Conservation (phyloP, 768 basidiomycete species). For the Chalciporus sphaerocephalus region DNA sequence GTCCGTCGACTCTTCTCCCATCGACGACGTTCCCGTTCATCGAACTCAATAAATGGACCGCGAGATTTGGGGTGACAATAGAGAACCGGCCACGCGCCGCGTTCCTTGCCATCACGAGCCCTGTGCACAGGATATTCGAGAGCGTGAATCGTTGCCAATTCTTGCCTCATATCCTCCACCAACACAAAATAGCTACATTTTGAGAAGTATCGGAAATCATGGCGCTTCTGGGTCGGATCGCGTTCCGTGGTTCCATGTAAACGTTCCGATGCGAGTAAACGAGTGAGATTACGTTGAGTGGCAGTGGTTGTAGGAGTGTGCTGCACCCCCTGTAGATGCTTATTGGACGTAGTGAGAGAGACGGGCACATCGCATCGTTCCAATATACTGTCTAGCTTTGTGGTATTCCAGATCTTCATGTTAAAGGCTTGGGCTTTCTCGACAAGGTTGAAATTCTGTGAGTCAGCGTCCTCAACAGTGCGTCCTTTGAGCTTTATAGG, state of each 20-base stretch:
- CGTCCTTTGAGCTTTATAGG: constrained; percentile 59
- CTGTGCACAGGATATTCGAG: constrained; percentile 71
- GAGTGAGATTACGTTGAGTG: constrained; percentile 50
- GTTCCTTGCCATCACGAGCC: constrained; percentile 48
- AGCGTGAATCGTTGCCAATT: constrained; percentile 78
- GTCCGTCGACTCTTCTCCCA: constrained; percentile 54
- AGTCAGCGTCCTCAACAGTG: constrained; percentile 28
- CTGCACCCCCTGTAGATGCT: constrained; percentile 28
- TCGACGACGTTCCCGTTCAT: constrained; percentile 65
- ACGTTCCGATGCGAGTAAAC: constrained; percentile 74
- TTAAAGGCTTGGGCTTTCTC: constrained; percentile 63
- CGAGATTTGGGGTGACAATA: constrained; percentile 71
- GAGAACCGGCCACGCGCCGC: constrained; percentile 77
- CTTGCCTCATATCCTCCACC: constrained; percentile 84
- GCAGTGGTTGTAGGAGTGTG: constrained; percentile 28
- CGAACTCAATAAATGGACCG: constrained; percentile 72
- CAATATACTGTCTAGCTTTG: constrained; percentile 68
- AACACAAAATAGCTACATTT: constrained; percentile 74
- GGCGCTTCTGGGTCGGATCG: constrained; percentile 82
- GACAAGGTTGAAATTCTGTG: constrained; percentile 46
- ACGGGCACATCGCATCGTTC: constrained; percentile 54
- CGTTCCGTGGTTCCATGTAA: constrained; percentile 84
- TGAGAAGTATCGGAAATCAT: constrained; percentile 85
- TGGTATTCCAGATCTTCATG: constrained; percentile 84
- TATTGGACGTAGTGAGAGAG: constrained; percentile 20